Evolutionary conservation across 768 basidiomycete genomes (phyloP), one percentile per base, ranked within the genome.

Genomic region (Lanmaoa rubissima): DNA sequence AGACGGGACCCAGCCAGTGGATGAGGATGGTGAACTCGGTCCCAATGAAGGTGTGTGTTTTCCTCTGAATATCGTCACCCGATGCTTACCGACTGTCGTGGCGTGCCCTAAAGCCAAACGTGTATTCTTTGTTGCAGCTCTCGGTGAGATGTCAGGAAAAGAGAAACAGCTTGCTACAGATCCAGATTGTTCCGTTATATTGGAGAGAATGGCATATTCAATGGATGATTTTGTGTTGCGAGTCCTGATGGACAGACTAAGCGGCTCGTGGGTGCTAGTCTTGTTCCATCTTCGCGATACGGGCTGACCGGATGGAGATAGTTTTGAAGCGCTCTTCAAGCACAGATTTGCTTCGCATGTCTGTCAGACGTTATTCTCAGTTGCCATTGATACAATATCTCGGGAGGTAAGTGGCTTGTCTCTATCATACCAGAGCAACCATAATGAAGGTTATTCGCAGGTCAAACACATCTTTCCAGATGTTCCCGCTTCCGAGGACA

Each of bases 201-300:
- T 99, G 52, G 97, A 99, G 71, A 80, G 95, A 61, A 87, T 98
- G 81, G 68, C 85, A 11, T 82, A 94, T 67, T 94, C 94, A 2
- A 94, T 98, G 90, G 94, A 97, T 67, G 94, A 98, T 72, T 95
- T 94, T 73, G 88, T 90, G n/a, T 80, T 92, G 49, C 81, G 96
- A 53, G 94, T 96, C 7, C 90, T 98, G 58, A 74, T 92, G 55
- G 95, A 97, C 72, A 85, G 86, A 57, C 74, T 99, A 64, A 80
- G 82, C 50, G 94, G 93, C 70, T 92, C 90, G 90, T 98, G 74
- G 82, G 92, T 84, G 50, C 49, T 39, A 24, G 13, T 54, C 34
- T 12, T 17, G 3, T 54, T 55, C 34, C 51, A 47, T 52, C 46
- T 54, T 51, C 53, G 32, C 49, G 36, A 44, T 38, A 55, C 59